Base-by-base conservation (phyloP, 139 green algal genomes). In the Monoraphidium neglectum region DNA sequence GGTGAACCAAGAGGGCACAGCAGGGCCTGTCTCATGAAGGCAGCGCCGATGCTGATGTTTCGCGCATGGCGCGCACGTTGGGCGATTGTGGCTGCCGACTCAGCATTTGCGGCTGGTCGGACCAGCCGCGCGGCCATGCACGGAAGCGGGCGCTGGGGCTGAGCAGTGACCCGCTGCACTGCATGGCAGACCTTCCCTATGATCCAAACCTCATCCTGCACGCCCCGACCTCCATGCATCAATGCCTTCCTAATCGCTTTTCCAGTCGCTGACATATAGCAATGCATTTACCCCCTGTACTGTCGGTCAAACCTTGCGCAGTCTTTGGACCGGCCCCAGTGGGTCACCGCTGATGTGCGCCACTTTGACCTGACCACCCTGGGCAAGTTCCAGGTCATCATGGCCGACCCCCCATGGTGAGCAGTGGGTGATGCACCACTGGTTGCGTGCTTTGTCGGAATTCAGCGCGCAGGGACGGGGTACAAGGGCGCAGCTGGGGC, bases 371-470 rank as follows among this genome's bases (percentile, higher is more conserved):
- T 94, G 82, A 83, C 54, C 5, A 81, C 94, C 33, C 79, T 95
- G 71, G 88, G 88, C 75, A 92, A 93, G 80, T 97, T 95, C 82
- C 92, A 90, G 0, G 89, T 97, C 18, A 94, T 97, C 84, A 97
- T 97, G 92, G 87, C 92, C 15, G 92, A 97, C 74, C 92, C 92
- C 0, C 91, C 90, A 0, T 97, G 92, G 92, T 87, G 96, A 79
- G 95, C 96, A 57, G 89, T 63, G 24, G 56, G 56, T 36, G 26
- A 4, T 32, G 24, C 12, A 32, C 38, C 86, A 87, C 40, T 81
- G 80, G 59, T 59, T 97, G 70, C 87, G n/a, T n/a, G n/a, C n/a
- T n/a, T n/a, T n/a, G n/a, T n/a, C n/a, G n/a, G n/a, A n/a, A n/a
- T n/a, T n/a, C n/a, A n/a, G n/a, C n/a, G n/a, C n/a, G n/a, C n/a